phyloP scores from a whole-genome alignment of 495 filamentous ascomycete genomes.

The Neurospora pannonica region DNA sequence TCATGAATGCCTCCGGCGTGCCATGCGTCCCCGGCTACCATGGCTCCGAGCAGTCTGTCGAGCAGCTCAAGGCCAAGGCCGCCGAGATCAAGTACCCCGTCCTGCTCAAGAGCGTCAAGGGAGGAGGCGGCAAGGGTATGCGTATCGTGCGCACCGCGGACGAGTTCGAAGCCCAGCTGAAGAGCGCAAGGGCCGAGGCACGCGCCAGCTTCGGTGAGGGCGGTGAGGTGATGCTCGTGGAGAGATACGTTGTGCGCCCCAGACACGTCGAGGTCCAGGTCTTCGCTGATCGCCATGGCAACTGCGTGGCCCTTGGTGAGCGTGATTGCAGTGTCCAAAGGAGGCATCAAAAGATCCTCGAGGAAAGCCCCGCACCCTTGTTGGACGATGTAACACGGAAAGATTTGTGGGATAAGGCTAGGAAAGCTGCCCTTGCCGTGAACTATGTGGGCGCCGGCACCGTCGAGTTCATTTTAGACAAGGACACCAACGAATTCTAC shows the following conservation, averaged over 20 bases:
- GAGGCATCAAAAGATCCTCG: constrained; percentile 92
- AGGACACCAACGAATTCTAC: constrained; percentile 85
- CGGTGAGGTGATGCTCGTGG: constrained; percentile 83
- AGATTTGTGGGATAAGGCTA: constrained; percentile 89
- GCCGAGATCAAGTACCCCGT: constrained; percentile 83
- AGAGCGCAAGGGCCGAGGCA: constrained; percentile 83
- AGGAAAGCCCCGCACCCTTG: constrained; percentile 90
- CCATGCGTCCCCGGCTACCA: constrained; percentile 97
- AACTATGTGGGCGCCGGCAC: constrained; percentile 95
- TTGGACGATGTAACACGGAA: constrained; percentile 68
- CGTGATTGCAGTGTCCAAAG: constrained; percentile 81
- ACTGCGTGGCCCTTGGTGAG: constrained; percentile 76
- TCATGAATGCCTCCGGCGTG: constrained; percentile 88
- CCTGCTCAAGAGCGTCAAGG: constrained; percentile 92
- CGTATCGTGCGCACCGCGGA: constrained; percentile 67
- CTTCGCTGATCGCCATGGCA: constrained; percentile 85
- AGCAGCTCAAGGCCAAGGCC: constrained; percentile 62
- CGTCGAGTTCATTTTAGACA: constrained; percentile 98
- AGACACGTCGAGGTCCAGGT: constrained; percentile 97
- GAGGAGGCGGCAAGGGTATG: constrained; percentile 98
- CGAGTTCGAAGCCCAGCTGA: constrained; percentile 73
- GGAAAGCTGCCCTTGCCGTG: constrained; percentile 81
- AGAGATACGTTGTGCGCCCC: constrained; percentile 92
- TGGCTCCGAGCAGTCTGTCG: constrained; percentile 69
- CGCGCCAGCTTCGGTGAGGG: constrained; percentile 83